Evolutionary conservation across 352 stramenopile genomes (phyloP).

Genomic region (Globisporangium iwayamae): DNA sequence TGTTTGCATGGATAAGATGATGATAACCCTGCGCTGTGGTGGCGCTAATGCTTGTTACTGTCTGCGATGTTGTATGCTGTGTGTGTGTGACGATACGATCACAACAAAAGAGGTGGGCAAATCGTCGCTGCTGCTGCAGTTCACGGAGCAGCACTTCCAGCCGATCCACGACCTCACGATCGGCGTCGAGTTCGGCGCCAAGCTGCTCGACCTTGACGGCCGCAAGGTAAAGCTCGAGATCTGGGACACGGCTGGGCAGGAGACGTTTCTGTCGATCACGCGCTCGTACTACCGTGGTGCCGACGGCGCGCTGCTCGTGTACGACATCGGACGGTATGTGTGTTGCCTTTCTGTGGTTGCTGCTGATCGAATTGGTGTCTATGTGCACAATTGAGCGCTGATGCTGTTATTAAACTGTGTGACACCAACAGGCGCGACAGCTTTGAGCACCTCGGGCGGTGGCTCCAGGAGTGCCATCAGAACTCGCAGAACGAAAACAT

Average conservation of each 20-base stretch:
- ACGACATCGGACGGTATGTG: conserved; percentile 65
- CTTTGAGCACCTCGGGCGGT: conserved; percentile 72
- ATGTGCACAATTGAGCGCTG: background rate
- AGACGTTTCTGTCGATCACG: conserved; percentile 89
- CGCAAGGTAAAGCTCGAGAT: conserved; percentile 90
- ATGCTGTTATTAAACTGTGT: background rate
- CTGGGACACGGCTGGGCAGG: conserved; percentile 90
- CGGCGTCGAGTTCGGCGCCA: conserved; percentile 89
- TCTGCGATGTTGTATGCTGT: background rate
- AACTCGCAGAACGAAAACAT: conserved; percentile 84
- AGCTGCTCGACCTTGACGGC: conserved; percentile 79
- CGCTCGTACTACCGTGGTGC: conserved; percentile 86
- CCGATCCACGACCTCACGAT: conserved; percentile 90
- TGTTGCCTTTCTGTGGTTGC: background rate
- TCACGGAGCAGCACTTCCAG: conserved; percentile 90
- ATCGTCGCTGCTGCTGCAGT: conserved; percentile 87
- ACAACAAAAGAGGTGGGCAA: conserved; percentile 79
- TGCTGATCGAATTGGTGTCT: background rate
- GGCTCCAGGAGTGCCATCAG: conserved; percentile 81
- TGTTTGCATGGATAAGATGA: background rate
- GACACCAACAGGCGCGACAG: conserved; percentile 45
- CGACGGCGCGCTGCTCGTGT: conserved; percentile 86
- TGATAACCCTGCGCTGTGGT: background rate
- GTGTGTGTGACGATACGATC: background rate
- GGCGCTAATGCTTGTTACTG: background rate